A percentile compares a stretch with the other conserved stretches of the same genome.
Evolutionary conservation across 768 basidiomycete genomes (phyloP).

Genomic region (Strobilomyces dryophilus): DNA sequence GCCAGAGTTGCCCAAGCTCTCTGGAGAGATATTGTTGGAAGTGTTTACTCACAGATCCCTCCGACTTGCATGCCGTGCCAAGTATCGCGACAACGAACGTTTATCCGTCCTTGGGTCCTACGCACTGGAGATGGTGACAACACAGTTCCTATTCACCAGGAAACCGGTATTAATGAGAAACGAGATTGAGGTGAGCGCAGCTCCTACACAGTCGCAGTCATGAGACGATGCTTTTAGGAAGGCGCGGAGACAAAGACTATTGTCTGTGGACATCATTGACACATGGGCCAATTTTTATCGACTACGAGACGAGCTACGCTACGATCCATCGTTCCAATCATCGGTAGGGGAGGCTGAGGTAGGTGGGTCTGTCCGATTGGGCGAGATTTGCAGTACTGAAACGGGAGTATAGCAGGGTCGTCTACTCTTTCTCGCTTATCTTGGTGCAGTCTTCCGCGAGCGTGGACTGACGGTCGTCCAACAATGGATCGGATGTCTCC

Average conservation of each 20-base stretch:
- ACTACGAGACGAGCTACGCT: slow-evolving; percentile 32
- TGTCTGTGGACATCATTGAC: slow-evolving; percentile 33
- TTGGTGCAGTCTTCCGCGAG: slow-evolving; percentile 58
- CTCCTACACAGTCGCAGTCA: slow-evolving; percentile 11
- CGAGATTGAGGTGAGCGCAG: slow-evolving; percentile 48
- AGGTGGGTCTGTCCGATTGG: slow-evolving; percentile 17
- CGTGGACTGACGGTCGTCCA: slow-evolving; percentile 49
- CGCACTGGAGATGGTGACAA: slow-evolving; percentile 45
- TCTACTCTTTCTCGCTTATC: slow-evolving; percentile 60
- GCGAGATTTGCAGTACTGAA: slow-evolving; percentile 14
- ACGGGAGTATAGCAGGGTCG: slow-evolving; percentile 45
- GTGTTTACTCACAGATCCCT: slow-evolving; percentile 70
- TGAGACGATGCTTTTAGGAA: slow-evolving; percentile 24
- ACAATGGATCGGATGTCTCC: slow-evolving; percentile 51
- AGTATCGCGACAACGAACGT: slow-evolving; percentile 56
- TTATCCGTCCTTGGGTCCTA: slow-evolving; percentile 48
- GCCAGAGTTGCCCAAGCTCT: slow-evolving; percentile 47
- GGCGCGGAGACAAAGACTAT: slow-evolving; percentile 22
- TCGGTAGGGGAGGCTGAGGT: slow-evolving; percentile 35
- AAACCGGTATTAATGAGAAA: slow-evolving; percentile 46
- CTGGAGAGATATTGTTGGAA: slow-evolving; percentile 54
- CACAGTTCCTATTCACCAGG: slow-evolving; percentile 43
- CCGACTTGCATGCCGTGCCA: slow-evolving; percentile 37
- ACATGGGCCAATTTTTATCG: slow-evolving; percentile 37
- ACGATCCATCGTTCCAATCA: slow-evolving; percentile 27